A percentile compares a stretch with the other conserved stretches of the same genome.
These are phyloP conservation scores for Cladosporium phlei DNA, from an alignment of 2,329 filamentous ascomycete genomes.

Conservation along the genomic window DNA sequence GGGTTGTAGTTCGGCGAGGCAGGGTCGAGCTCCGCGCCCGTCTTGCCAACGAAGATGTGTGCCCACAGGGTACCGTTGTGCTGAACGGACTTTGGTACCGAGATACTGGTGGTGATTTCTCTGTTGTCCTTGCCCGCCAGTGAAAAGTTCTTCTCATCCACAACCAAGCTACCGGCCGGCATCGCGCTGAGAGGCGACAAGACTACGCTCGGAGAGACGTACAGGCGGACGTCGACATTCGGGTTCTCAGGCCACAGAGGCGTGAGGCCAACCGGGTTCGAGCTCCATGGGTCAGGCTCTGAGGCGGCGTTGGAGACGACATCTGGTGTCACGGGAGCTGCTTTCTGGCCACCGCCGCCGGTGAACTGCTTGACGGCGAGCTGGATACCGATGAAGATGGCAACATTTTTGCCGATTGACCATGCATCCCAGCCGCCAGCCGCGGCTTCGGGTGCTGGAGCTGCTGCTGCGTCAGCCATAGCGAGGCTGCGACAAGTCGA, in stretches of 20 bases:
- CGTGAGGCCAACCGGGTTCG: constrained; percentile 65
- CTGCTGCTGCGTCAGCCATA: constrained; percentile 10
- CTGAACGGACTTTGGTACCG: constrained; percentile 74
- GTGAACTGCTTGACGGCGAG: constrained; percentile 54
- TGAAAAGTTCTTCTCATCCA: constrained; percentile 72
- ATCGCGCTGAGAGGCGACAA: constrained; percentile 63
- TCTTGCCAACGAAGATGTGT: constrained; percentile 82
- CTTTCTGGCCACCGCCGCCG: constrained; percentile 27
- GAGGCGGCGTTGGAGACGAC: constrained; percentile 15
- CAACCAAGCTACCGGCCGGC: constrained; percentile 63
- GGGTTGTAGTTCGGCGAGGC: constrained; percentile 66
- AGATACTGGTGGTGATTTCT: constrained; percentile 69
- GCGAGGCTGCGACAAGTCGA: too few relatives aligned
- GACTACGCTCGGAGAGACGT: constrained; percentile 70
- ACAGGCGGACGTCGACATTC: constrained; percentile 75
- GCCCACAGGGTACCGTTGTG: constrained; percentile 91
- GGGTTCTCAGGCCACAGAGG: constrained; percentile 84
- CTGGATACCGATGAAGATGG: constrained; percentile 57
- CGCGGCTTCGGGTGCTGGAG: constrained; percentile 3
- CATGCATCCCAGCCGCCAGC: constrained; percentile 17
- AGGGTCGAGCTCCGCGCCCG: constrained; percentile 73
- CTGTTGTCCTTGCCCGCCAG: constrained; percentile 65
- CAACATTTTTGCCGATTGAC: constrained; percentile 49
- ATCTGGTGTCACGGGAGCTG: constrained; percentile 18
- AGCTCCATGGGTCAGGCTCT: constrained; percentile 52